Evolutionary conservation across 2,329 filamentous ascomycete genomes (phyloP), one percentile per base, ranked within the genome.

Genomic region (Aspergillus spinulosporus): DNA sequence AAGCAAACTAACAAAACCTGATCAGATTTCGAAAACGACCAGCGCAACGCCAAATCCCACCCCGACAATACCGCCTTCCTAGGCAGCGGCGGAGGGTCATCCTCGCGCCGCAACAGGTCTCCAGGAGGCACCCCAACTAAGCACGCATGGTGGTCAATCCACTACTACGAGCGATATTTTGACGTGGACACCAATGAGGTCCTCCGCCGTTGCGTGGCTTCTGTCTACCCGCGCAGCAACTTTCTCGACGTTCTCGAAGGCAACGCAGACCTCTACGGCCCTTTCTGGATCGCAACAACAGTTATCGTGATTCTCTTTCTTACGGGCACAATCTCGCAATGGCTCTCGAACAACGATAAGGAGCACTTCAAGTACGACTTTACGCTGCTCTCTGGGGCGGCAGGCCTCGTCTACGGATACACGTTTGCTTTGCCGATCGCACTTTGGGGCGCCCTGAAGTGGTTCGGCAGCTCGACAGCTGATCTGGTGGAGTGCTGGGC

Each of bases 231-330:
- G 45, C 87, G 91, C 61, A 88, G 88, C 56, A 97, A 96, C 80
- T 99, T 99, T 77, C 87, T 99, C 62, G 94, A 99, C 71, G 91
- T 97, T 36, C 83, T 99, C 29, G 94, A 99, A 72, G 94, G 94
- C 15, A 97, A 97, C 73, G 90, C 94, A 1, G 94, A 99, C 70
- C 79, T 99, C 34, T 99, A 99, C 79, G 93, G 93, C 1, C 94
- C 94, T 1, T 92, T 97, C 71, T 99, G 94, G 94, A 97, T 99
- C 76, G 94, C 94, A 7, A 97, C 94, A 0, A 97, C 94, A 0
- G 94, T 99, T 7, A 88, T 99, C 9, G 84, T 99, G 61, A 97
- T 99, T 58, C 78, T 99, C 32, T 99, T 99, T 76, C 74, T 99
- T 44, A 94, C 93, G 1, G 94, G 94, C 9, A 97, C 94, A 0